These are phyloP conservation scores for Xylaria longipes DNA, from an alignment of 495 filamentous ascomycete genomes.

Conservation along the genomic window DNA sequence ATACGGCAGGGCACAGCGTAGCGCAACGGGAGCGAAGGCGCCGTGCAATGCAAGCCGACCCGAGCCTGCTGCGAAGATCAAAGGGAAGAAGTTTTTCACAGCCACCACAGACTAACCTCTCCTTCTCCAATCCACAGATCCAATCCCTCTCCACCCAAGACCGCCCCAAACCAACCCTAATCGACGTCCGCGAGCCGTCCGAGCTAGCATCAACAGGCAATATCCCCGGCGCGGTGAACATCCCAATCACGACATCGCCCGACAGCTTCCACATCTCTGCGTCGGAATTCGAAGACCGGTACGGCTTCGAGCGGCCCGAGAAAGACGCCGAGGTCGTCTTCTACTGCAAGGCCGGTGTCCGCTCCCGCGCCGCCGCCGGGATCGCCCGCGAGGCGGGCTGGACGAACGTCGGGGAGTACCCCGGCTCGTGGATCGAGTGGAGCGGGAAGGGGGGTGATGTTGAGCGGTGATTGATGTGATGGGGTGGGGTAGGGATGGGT, in stretches of 20 bases:
- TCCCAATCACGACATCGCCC: conserved; percentile 77
- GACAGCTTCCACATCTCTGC: conserved; percentile 75
- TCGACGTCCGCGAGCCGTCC: conserved; percentile 84
- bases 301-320: conserved; percentile 69
- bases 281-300: conserved; percentile 79
- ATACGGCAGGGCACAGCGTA: no score
- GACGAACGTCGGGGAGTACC: conserved; percentile 76
- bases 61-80: no score
- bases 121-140: conserved; percentile 35
- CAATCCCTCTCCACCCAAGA: conserved; percentile 36
- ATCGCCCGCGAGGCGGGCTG: conserved; percentile 81
- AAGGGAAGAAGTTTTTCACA: no score
- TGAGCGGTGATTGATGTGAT: conserved; percentile 49
- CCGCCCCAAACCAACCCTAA: conserved; percentile 18
- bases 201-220: conserved; percentile 72
- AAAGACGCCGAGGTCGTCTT: conserved; percentile 71
- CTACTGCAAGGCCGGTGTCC: conserved; percentile 91
- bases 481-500: neutral
- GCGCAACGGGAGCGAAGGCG: no score
- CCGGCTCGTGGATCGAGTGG: conserved; percentile 94
- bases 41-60: no score
- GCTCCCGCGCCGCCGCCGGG: conserved; percentile 79
- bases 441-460: conserved; percentile 67
- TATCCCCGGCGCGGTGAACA: conserved; percentile 80
- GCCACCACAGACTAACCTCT: no score